phyloP scores from a whole-genome alignment of 345 rosid genomes.

The Geranium brycei region DNA sequence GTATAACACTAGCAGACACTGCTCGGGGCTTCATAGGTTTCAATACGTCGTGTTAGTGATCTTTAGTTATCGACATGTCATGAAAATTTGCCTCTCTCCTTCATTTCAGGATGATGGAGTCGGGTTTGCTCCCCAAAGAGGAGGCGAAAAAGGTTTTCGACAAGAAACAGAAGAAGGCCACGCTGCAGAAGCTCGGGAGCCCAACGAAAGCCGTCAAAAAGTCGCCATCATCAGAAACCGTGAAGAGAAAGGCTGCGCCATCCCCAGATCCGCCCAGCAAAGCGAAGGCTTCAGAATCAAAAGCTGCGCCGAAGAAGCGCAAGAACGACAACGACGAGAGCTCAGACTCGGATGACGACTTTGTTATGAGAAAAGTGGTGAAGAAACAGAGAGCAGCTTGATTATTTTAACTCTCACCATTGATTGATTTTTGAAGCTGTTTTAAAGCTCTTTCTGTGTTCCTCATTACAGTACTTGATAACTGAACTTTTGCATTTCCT shows the following conservation, averaged over 20 bases:
- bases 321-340: slow-evolving; percentile 32
- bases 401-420: background rate
- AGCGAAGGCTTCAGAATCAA: slow-evolving; percentile 34
- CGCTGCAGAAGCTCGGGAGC: slow-evolving; percentile 31
- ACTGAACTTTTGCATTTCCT: background rate
- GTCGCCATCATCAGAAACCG: slow-evolving; percentile 16
- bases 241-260: slow-evolving; percentile 18
- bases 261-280: slow-evolving; percentile 16
- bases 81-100: background rate
- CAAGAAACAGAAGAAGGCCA: slow-evolving; percentile 47
- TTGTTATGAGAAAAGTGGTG: slow-evolving; percentile 5
- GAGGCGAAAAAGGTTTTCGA: slow-evolving; percentile 26
- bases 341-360: slow-evolving; percentile 35
- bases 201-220: slow-evolving; percentile 40
- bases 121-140: slow-evolving; percentile 63
- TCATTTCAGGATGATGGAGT: slow-evolving; percentile 84
- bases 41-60: too few relatives aligned
- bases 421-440: too few relatives aligned
- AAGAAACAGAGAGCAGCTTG: slow-evolving; percentile 48
- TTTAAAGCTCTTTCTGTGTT: background rate
- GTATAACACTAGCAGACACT: background rate
- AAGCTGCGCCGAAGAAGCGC: slow-evolving; percentile 31
- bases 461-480: background rate
- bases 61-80: too few relatives aligned
- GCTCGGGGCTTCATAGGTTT: background rate